Evolutionary conservation across 2,329 filamentous ascomycete genomes (phyloP).

Genomic region (Fusarium zealandicum): DNA sequence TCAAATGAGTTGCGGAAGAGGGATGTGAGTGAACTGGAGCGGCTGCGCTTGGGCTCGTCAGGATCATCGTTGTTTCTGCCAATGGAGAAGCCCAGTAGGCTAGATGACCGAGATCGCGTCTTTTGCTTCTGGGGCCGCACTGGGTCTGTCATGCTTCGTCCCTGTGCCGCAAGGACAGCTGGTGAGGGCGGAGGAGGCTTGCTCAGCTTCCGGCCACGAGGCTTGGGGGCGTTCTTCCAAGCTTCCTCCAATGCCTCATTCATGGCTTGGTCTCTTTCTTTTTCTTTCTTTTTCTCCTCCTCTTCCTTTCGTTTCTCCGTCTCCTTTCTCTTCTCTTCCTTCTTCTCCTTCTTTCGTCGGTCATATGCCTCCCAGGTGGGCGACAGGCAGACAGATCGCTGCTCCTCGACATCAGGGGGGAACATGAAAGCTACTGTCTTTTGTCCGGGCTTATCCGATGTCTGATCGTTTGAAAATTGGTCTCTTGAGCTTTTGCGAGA

Average conservation of each 20-base stretch:
- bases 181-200: conserved; percentile 44
- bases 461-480: conserved; percentile 11
- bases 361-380: conserved; percentile 68
- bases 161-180: conserved; percentile 11
- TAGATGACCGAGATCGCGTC: conserved; percentile 39
- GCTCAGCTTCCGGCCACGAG: conserved; percentile 42
- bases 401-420: conserved; percentile 42
- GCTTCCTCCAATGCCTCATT: conserved; percentile 35
- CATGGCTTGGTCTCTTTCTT: conserved; percentile 27
- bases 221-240: conserved; percentile 34
- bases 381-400: conserved; percentile 62
- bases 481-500: conserved; percentile 17
- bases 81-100: conserved; percentile 38
- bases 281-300: conserved; percentile 26
- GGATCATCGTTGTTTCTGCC: conserved; percentile 33
- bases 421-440: conserved; percentile 46
- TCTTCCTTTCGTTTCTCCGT: conserved; percentile 48
- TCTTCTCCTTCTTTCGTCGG: conserved; percentile 62
- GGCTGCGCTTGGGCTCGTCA: conserved; percentile 39
- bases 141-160: conserved; percentile 32
- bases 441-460: conserved; percentile 35
- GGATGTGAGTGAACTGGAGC: conserved; percentile 49
- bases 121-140: conserved; percentile 26
- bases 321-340: conserved; percentile 54
- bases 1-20: conserved; percentile 48